Evolutionary conservation across 306 rosid species (phyloP).

Genomic region (Prunus mume): DNA sequence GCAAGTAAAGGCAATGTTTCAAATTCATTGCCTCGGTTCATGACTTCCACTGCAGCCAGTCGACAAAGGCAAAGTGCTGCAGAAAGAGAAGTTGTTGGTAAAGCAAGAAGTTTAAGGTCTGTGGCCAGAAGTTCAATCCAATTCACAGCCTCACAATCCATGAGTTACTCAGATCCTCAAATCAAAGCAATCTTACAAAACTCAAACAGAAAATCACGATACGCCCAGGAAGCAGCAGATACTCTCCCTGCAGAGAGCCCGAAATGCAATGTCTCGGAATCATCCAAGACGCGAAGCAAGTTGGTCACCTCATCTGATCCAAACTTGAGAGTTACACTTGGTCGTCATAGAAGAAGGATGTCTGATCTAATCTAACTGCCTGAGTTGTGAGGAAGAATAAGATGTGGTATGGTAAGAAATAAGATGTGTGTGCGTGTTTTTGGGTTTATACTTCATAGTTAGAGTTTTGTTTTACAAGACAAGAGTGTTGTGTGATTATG

Average conservation of each 20-base stretch:
- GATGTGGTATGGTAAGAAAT: slow-evolving; percentile 15
- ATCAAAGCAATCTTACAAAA: slow-evolving; percentile 50
- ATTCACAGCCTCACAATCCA: slow-evolving; percentile 70
- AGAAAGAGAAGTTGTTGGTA: slow-evolving; percentile 44
- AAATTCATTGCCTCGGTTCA: slow-evolving; percentile 79
- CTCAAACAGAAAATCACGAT: slow-evolving; percentile 49
- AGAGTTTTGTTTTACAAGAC: neutral
- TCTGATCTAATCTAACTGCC: slow-evolving; percentile 54
- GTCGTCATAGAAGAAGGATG: slow-evolving; percentile 81
- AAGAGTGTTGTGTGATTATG: neutral
- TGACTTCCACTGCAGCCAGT: slow-evolving; percentile 92
- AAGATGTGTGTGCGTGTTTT: slow-evolving; percentile 21
- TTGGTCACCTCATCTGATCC: slow-evolving; percentile 58
- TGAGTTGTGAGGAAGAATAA: neutral
- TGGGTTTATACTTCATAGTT: neutral
- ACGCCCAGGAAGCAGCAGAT: slow-evolving; percentile 41
- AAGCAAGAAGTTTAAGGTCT: slow-evolving; percentile 46
- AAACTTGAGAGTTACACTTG: slow-evolving; percentile 44
- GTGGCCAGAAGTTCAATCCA: slow-evolving; percentile 60
- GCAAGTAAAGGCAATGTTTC: slow-evolving; percentile 24
- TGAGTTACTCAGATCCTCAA: slow-evolving; percentile 57
- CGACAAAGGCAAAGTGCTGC: slow-evolving; percentile 69
- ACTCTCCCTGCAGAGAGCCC: slow-evolving; percentile 44
- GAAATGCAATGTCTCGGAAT: slow-evolving; percentile 47
- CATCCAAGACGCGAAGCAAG: slow-evolving; percentile 43